phyloP scores from a whole-genome alignment of 805 yeast genomes.

The Suhomyces emberorum region DNA sequence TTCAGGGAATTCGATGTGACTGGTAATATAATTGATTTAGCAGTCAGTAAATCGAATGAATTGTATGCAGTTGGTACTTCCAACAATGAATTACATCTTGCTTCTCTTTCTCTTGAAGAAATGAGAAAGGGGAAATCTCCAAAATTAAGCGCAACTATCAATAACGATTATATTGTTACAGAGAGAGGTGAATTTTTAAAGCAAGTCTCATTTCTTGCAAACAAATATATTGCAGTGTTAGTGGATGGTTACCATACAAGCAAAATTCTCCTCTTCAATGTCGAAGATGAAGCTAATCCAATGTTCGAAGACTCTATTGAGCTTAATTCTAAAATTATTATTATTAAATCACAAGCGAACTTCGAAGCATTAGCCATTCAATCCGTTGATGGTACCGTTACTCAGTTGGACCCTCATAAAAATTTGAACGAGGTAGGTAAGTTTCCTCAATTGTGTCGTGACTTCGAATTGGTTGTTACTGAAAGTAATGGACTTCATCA shows the following conservation, averaged over 20 bases:
- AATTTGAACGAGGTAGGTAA: conserved; percentile 37
- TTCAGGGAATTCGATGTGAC: conserved; percentile 58
- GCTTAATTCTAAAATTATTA: conserved; percentile 48
- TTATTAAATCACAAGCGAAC: conserved; percentile 53
- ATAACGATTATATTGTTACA: conserved; percentile 33
- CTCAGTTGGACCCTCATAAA: conserved; percentile 31
- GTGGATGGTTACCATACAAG: conserved; percentile 56
- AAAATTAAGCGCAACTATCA: conserved; percentile 27
- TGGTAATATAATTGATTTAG: conserved; percentile 58
- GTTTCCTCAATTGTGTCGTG: conserved; percentile 71
- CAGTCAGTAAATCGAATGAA: conserved; percentile 60
- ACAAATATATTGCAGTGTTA: conserved; percentile 51
- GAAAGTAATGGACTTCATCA: conserved; percentile 17
- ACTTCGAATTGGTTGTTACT: conserved; percentile 42
- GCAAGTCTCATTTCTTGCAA: conserved; percentile 59
- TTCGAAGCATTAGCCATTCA: conserved; percentile 54
- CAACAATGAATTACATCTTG: conserved; percentile 26
- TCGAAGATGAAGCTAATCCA: conserved; percentile 42
- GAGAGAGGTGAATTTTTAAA: conserved; percentile 47
- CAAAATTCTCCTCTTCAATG: conserved; percentile 48
- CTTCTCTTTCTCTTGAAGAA: conserved; percentile 48
- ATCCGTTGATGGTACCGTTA: conserved; percentile 60
- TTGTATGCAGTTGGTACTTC: conserved; percentile 56
- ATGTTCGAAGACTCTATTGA: conserved; percentile 39
- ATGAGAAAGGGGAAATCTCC: conserved; percentile 51